These are phyloP conservation scores for Starmera caribaea DNA, from an alignment of 805 yeast genomes.

Conservation along the genomic window DNA sequence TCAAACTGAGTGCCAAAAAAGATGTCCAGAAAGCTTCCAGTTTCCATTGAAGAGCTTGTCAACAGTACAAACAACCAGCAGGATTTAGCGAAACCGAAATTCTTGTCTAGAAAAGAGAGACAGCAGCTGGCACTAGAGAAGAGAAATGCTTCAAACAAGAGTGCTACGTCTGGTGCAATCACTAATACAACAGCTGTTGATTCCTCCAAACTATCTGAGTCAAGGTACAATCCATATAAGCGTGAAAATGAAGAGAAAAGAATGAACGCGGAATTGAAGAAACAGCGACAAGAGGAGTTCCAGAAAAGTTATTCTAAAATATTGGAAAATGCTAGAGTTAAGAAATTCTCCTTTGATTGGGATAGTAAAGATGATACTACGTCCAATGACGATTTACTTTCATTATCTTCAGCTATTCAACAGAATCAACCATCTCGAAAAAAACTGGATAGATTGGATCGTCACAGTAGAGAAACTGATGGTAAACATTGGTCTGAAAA, in stretches of 20 bases:
- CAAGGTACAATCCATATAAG: constrained; percentile 3
- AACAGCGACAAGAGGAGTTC: constrained; percentile 2
- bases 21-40: constrained; percentile 13
- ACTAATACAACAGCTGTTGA: neutral
- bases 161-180: neutral
- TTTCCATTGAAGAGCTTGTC: constrained; percentile 28
- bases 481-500: constrained; percentile 60
- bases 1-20: no score
- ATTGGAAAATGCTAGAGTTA: constrained; percentile 1
- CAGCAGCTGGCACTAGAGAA: constrained; percentile 21
- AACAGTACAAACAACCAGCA: constrained; percentile 13
- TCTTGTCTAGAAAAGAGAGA: constrained; percentile 38
- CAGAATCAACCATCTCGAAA: constrained; percentile 6
- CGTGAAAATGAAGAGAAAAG: neutral
- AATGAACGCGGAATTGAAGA: constrained; percentile 1
- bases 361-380: constrained; percentile 57
- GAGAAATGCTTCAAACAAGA: constrained; percentile 6
- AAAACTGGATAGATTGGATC: constrained; percentile 7
- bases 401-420: constrained; percentile 7
- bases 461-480: constrained; percentile 8
- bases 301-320: constrained; percentile 1
- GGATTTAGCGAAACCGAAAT: constrained; percentile 24
- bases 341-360: constrained; percentile 64
- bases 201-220: neutral
- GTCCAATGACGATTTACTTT: constrained; percentile 31